Conservation (phyloP, 2,329 filamentous ascomycete genomes). For the Alternaria hordeiaustralica region DNA sequence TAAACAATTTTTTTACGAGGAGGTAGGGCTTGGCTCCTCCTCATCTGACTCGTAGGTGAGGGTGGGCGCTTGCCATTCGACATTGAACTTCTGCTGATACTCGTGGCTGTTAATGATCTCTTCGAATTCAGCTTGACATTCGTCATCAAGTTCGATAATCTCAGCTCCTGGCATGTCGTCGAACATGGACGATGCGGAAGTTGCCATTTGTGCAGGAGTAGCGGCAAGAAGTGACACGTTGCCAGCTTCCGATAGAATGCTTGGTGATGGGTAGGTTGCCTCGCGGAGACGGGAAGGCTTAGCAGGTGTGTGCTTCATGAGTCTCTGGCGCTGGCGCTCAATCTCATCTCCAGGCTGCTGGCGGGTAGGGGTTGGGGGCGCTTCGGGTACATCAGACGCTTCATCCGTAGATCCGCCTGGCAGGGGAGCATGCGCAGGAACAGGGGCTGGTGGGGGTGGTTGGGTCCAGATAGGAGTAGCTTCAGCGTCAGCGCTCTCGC, state of each 20-base stretch:
- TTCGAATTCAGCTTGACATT: slow-evolving; percentile 18
- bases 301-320: slow-evolving; percentile 44
- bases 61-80: slow-evolving; percentile 20
- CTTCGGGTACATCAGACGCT: neutral
- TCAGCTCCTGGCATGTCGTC: slow-evolving; percentile 28
- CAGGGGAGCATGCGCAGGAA: slow-evolving; percentile 42
- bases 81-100: slow-evolving; percentile 19
- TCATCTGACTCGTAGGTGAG: slow-evolving; percentile 35
- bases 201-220: slow-evolving; percentile 21
- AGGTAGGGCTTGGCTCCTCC: slow-evolving; percentile 25
- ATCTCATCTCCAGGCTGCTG: slow-evolving; percentile 31
- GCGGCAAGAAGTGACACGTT: slow-evolving; percentile 25
- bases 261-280: slow-evolving; percentile 42
- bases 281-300: slow-evolving; percentile 45
- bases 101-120: slow-evolving; percentile 13
- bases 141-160: slow-evolving; percentile 25
- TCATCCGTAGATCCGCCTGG: slow-evolving; percentile 23
- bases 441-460: slow-evolving; percentile 44
- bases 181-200: slow-evolving; percentile 14
- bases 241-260: slow-evolving; percentile 35
- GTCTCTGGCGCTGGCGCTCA: slow-evolving; percentile 35
- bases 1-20: neutral
- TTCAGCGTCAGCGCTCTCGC: slow-evolving; percentile 24
- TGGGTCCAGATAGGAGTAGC: slow-evolving; percentile 39
- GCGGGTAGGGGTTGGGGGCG: slow-evolving; percentile 4